phyloP scores from a whole-genome alignment of 2,329 filamentous ascomycete species.

The Microsporum audouinii region DNA sequence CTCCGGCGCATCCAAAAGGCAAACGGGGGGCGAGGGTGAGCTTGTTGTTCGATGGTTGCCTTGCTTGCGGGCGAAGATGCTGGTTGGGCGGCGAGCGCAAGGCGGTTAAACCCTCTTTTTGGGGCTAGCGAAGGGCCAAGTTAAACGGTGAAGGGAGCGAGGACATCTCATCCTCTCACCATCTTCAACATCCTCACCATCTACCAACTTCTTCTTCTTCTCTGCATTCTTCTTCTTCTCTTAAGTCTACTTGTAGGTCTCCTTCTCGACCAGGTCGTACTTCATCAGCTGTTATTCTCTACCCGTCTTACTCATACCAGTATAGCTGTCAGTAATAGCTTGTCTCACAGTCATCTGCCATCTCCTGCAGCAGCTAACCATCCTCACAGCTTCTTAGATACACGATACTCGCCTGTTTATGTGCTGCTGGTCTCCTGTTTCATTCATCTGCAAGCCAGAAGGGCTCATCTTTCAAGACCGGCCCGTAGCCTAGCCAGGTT shows the following conservation, averaged over 20 bases:
- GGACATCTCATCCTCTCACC: constrained; percentile 1
- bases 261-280: no score
- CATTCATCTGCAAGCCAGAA: background rate
- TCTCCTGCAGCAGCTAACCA: background rate
- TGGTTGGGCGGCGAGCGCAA: background rate
- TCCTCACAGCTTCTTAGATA: background rate
- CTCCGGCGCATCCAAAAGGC: no score
- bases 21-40: background rate
- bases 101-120: constrained; percentile 1
- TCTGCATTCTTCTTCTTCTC: constrained; percentile 1
- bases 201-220: constrained; percentile 1
- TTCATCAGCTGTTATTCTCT: no score
- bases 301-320: background rate
- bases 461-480: background rate
- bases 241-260: no score
- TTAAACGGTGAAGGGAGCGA: background rate
- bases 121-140: background rate
- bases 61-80: background rate
- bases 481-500: background rate
- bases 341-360: background rate
- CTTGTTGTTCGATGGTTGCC: background rate
- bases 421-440: background rate
- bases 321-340: background rate
- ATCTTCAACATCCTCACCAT: constrained; percentile 4
- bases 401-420: background rate